These are phyloP conservation scores for Aureobasidium sp. DNA, from an alignment of 2,329 filamentous ascomycete species.

Conservation along the genomic window DNA sequence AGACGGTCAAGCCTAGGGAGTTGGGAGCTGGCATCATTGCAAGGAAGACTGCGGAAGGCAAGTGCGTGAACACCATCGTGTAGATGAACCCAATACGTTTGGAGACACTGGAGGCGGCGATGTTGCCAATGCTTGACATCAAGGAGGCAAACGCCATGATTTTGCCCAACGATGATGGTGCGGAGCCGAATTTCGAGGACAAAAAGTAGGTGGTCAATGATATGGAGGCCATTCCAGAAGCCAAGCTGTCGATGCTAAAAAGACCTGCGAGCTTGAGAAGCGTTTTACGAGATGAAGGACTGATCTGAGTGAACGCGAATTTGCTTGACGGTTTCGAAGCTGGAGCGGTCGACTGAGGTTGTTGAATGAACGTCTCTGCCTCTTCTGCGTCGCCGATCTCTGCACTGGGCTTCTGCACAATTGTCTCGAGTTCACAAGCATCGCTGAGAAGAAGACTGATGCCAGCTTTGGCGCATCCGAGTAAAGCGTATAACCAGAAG, in stretches of 20 bases:
- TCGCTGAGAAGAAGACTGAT: slow-evolving; percentile 44
- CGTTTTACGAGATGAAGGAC: slow-evolving; percentile 58
- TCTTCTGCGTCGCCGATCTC: slow-evolving; percentile 28
- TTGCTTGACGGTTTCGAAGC: slow-evolving; percentile 23
- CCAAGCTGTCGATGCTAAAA: slow-evolving; percentile 74
- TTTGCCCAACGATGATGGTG: slow-evolving; percentile 59
- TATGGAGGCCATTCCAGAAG: slow-evolving; percentile 67
- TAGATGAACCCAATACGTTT: slow-evolving; percentile 67
- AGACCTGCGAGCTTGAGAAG: slow-evolving; percentile 71
- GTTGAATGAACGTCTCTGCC: slow-evolving; percentile 12
- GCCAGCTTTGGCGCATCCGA: slow-evolving; percentile 43
- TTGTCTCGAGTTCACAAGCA: slow-evolving; percentile 38
- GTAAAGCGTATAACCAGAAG: slow-evolving; percentile 48
- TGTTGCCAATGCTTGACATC: slow-evolving; percentile 46
- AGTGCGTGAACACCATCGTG: slow-evolving; percentile 69
- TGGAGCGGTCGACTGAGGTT: neutral
- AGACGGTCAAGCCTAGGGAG: slow-evolving; percentile 59
- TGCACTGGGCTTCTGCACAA: slow-evolving; percentile 32
- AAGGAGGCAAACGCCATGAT: slow-evolving; percentile 57
- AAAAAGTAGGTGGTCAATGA: slow-evolving; percentile 63
- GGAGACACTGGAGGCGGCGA: slow-evolving; percentile 68
- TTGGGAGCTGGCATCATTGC: slow-evolving; percentile 67
- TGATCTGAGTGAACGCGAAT: slow-evolving; percentile 60
- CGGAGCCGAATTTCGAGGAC: slow-evolving; percentile 60
- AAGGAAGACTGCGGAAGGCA: slow-evolving; percentile 71